phyloP scores from a whole-genome alignment of 768 basidiomycete species.

The Trametes cinnabarina region DNA sequence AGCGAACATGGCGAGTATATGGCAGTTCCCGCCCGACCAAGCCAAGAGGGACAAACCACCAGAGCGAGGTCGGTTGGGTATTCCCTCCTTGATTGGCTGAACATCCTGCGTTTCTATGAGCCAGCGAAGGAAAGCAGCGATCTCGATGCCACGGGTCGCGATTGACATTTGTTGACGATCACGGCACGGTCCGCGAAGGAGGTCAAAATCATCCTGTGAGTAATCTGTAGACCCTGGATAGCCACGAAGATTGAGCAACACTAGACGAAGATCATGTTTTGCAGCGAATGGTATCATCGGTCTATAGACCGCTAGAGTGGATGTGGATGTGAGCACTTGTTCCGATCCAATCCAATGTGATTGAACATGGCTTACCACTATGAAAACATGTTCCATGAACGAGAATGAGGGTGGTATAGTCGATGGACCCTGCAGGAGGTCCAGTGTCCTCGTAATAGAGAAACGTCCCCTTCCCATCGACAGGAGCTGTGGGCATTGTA shows the following conservation, averaged over 20 bases:
- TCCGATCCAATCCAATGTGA: too few relatives aligned
- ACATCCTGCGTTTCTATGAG: conserved; percentile 19
- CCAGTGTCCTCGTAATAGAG: conserved; percentile 25
- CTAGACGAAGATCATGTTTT: conserved; percentile 23
- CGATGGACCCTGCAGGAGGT: conserved; percentile 1
- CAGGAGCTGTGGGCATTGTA: conserved; percentile 20
- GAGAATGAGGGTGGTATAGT: conserved; percentile 17
- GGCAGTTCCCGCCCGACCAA: conserved; percentile 21
- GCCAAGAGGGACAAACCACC: conserved; percentile 12
- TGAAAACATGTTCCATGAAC: conserved; percentile 22
- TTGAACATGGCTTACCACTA: conserved; percentile 19
- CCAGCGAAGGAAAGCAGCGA: conserved; percentile 21
- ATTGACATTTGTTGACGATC: conserved; percentile 1
- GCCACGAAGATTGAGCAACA: conserved; percentile 25
- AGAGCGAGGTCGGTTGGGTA: neutral
- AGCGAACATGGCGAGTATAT: conserved; percentile 15
- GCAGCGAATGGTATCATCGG: conserved; percentile 20
- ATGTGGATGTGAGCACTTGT: too few relatives aligned
- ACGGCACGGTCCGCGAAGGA: neutral
- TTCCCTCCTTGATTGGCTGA: neutral
- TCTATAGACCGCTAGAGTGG: conserved; percentile 9
- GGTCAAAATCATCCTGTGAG: conserved; percentile 18
- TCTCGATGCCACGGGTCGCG: conserved; percentile 8
- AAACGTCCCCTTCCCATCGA: conserved; percentile 9
- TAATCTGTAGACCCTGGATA: conserved; percentile 28